Conservation (phyloP, 2,329 filamentous ascomycete genomes). For the Scytalidium sp. region DNA sequence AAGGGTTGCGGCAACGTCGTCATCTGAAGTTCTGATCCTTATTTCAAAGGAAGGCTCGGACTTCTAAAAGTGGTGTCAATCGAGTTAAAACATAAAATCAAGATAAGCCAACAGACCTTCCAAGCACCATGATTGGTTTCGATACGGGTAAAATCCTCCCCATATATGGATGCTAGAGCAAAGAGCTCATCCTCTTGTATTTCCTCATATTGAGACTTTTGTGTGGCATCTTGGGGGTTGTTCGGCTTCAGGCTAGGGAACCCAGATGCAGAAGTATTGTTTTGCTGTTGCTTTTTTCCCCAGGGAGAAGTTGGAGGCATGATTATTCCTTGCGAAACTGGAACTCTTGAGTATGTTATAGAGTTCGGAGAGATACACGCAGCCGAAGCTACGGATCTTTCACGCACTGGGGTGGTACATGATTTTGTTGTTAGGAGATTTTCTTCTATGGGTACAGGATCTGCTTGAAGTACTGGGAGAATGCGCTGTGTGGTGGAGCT, state of each 20-base stretch:
- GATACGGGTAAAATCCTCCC: constrained; percentile 79
- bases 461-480: neutral
- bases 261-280: constrained; percentile 28
- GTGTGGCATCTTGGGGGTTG: constrained; percentile 26
- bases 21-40: constrained; percentile 69
- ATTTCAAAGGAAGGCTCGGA: constrained; percentile 82
- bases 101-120: constrained; percentile 60
- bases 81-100: constrained; percentile 10
- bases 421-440: neutral
- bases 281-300: constrained; percentile 30
- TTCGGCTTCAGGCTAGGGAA: constrained; percentile 20
- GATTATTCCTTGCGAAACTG: constrained; percentile 12
- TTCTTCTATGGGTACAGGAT: neutral
- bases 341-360: constrained; percentile 6
- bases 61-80: constrained; percentile 49
- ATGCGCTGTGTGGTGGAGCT: neutral
- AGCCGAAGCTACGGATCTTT: constrained; percentile 26
- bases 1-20: constrained; percentile 69
- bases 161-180: constrained; percentile 83
- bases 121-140: constrained; percentile 70
- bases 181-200: constrained; percentile 86
- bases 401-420: constrained; percentile 22
- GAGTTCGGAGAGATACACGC: constrained; percentile 17
- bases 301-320: constrained; percentile 30
- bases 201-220: constrained; percentile 70